Evolutionary conservation across 805 yeast species (phyloP), one percentile per base, ranked within the genome.

Genomic region (Teunomyces gatunensis): DNA sequence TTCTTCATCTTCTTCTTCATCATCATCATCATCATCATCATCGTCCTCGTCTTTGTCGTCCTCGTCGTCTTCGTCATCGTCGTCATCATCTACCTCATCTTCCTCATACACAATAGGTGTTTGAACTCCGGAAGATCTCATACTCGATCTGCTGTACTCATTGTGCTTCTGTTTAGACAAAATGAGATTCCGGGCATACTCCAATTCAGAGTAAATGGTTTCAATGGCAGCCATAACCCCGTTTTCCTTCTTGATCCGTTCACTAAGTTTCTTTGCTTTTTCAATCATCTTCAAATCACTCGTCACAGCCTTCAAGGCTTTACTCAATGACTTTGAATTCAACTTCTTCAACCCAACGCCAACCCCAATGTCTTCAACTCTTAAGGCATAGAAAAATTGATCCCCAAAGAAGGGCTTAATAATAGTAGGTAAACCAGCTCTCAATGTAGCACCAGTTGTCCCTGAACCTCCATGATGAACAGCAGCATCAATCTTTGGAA

Each of bases 381-480:
- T 74, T 18, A 79, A 73, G 0, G 96, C 97, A 64, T 88, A 92
- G 62, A 92, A 92, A 61, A 88, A 91, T 66, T 92, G 98, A 65
- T 92, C 98, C 0, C 97, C 98, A 64, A 92, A 92, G 60, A 92
- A 92, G 1, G 98, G 98, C 63, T 91, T 92, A 56, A 92, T 82
- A 29, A 92, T 78, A 0, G 96, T 89, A 1, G 98, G 97, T 28
- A 87, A 64, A 0, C 98, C 98, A 11, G 87, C 85, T 51, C 91
- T 73, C 46, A 92, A 64, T 2, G 95, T 79, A 0, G 97, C 96
- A 6, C 98, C 98, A 0, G 97, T 92, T 0, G 97, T 89, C 1
- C 98, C 98, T 0, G 96, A 85, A 0, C 98, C 98, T 34, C 98
- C 98, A 63, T 92, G 98, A 62, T 92, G 98, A 3, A 92, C 97